phyloP scores from a whole-genome alignment of 805 yeast species.

The Allodekkera sacchari region DNA sequence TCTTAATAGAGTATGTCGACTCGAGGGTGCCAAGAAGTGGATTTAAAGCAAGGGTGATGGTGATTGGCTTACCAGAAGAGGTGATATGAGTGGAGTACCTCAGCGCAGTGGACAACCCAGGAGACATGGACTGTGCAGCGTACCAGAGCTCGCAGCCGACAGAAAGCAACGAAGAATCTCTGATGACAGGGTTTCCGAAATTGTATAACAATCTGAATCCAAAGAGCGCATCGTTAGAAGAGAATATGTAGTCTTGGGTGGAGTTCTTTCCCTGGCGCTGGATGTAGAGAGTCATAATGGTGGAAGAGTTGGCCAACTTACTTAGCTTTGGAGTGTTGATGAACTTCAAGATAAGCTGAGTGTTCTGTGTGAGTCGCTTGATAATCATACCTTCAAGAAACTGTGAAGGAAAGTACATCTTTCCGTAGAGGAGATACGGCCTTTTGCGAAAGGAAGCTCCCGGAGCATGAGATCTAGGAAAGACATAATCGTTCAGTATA shows the following conservation, averaged over 20 bases:
- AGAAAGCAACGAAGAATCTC: slow-evolving; percentile 40
- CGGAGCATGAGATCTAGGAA: slow-evolving; percentile 23
- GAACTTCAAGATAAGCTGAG: slow-evolving; percentile 68
- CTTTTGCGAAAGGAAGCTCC: slow-evolving; percentile 4
- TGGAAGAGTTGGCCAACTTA: slow-evolving; percentile 21
- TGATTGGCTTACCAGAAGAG: slow-evolving; percentile 80
- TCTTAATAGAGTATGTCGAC: slow-evolving; percentile 78
- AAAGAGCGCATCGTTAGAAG: slow-evolving; percentile 73
- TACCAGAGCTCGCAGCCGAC: slow-evolving; percentile 87
- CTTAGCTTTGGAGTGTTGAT: slow-evolving; percentile 45
- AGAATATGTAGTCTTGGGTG: slow-evolving; percentile 68
- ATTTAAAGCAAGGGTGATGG: slow-evolving; percentile 78
- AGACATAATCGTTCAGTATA: slow-evolving; percentile 60
- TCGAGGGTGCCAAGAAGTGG: slow-evolving; percentile 88
- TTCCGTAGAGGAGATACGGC: slow-evolving; percentile 62
- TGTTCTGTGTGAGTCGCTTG: slow-evolving; percentile 45
- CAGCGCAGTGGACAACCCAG: slow-evolving; percentile 80
- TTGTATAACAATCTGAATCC: slow-evolving; percentile 79
- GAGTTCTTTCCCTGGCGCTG: slow-evolving; percentile 59
- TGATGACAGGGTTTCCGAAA: slow-evolving; percentile 27
- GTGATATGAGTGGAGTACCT: slow-evolving; percentile 75
- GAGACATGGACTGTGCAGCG: slow-evolving; percentile 75
- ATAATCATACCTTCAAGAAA: slow-evolving; percentile 83
- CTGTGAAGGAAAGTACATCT: slow-evolving; percentile 82
- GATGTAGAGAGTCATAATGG: slow-evolving; percentile 56